Evolutionary conservation across 495 filamentous ascomycete genomes (phyloP).

Genomic region (Cudoniella acicularis): DNA sequence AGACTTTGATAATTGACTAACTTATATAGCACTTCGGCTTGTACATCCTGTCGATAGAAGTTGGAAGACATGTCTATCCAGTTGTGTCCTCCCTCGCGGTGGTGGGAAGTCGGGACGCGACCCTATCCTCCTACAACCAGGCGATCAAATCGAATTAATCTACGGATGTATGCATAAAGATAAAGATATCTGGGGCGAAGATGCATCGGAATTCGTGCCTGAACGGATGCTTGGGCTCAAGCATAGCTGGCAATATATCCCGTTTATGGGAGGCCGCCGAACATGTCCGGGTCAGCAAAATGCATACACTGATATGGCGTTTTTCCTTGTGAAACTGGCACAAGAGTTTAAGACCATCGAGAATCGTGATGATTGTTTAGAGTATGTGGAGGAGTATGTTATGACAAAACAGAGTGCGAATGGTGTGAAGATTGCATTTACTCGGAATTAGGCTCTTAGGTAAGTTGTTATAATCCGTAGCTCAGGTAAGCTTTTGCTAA

Average conservation of each 20-base stretch:
- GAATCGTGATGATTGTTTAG: not conserved
- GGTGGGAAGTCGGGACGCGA: not conserved
- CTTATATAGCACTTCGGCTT: not conserved
- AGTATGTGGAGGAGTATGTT: not conserved
- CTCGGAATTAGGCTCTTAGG: not conserved
- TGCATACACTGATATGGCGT: not conserved
- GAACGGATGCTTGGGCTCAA: not conserved
- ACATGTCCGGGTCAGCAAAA: not conserved
- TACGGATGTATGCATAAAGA: not conserved
- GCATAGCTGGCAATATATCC: not conserved
- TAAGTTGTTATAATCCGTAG: too few relatives aligned
- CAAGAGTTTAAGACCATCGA: not conserved
- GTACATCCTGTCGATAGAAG: not conserved
- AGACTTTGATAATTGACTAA: too few relatives aligned
- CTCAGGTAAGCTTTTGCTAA: not conserved
- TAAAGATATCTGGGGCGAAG: not conserved
- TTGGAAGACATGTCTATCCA: not conserved
- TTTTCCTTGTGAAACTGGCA: conserved; percentile 27
- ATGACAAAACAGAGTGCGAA: not conserved
- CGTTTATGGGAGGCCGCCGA: not conserved
- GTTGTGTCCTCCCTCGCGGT: not conserved
- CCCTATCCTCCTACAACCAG: not conserved
- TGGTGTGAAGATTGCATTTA: not conserved
- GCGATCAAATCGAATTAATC: not conserved
- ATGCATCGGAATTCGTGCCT: not conserved